Evolutionary conservation across 352 stramenopile genomes (phyloP).

Genomic region (Phytophthora pinifolia): DNA sequence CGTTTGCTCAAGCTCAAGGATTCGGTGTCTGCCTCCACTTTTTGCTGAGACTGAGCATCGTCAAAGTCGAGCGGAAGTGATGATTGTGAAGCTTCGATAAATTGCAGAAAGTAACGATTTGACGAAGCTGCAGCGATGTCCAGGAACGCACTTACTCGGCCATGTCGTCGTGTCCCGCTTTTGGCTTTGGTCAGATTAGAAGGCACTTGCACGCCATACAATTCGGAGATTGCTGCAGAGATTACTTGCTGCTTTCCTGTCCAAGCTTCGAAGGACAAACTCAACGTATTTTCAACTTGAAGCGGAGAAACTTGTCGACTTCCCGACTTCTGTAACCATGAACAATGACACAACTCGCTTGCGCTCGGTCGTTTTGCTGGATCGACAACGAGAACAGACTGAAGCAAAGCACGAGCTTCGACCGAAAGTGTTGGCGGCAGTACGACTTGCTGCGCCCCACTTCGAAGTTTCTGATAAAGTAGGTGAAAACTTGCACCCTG

Average conservation of each 20-base stretch:
- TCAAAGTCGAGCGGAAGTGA: not conserved
- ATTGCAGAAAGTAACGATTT: conserved; percentile 5
- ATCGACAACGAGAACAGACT: conserved; percentile 43
- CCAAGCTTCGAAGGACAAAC: conserved; percentile 17
- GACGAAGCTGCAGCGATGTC: conserved; percentile 9
- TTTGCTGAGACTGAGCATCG: conserved; percentile 1
- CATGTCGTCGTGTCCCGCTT: not conserved
- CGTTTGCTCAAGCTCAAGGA: not conserved
- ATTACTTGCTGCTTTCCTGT: conserved; percentile 5
- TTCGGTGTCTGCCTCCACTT: not conserved
- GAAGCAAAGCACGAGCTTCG: conserved; percentile 47
- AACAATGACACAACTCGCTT: conserved; percentile 33
- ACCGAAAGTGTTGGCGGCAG: conserved; percentile 34
- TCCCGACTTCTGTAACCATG: conserved; percentile 31
- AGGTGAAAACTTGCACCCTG: conserved; percentile 40
- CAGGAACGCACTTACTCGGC: conserved; percentile 20
- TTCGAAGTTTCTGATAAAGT: conserved; percentile 33
- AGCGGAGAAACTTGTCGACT: not conserved
- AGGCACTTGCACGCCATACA: conserved; percentile 16
- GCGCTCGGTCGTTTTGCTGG: conserved; percentile 42
- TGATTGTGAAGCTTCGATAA: not conserved
- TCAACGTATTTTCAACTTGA: not conserved
- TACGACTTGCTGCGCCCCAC: conserved; percentile 25
- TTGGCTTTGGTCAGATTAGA: not conserved
- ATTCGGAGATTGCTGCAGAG: conserved; percentile 13